A percentile compares a stretch with the other conserved stretches of the same genome.
Conservation (phyloP, 495 filamentous ascomycete genomes). For the Massariosphaeria phaeospora region DNA sequence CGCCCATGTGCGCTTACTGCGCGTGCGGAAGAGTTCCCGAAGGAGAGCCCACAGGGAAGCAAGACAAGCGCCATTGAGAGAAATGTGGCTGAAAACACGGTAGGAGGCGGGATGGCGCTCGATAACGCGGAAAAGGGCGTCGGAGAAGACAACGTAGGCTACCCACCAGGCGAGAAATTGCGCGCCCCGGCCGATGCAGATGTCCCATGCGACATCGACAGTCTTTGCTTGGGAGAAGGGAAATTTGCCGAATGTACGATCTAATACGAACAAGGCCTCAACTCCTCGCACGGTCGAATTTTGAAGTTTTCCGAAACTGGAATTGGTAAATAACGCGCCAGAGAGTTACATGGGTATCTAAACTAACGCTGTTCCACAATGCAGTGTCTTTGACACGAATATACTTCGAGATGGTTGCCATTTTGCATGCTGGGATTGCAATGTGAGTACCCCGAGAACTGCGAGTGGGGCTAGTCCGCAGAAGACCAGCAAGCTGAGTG, state of each 20-base stretch:
- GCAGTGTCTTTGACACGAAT: background rate
- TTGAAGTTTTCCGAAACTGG: background rate
- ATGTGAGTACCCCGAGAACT: no score
- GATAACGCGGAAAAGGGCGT: slow-evolving; percentile 14
- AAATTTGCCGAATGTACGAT: slow-evolving; percentile 6
- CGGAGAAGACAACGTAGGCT: slow-evolving; percentile 12
- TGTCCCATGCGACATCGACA: slow-evolving; percentile 16
- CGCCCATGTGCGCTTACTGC: slow-evolving; percentile 3
- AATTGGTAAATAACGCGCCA: background rate
- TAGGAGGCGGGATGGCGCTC: slow-evolving; percentile 15
- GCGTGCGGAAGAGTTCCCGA: background rate
- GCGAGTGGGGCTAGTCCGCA: no score
- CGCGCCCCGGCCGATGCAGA: slow-evolving; percentile 15
- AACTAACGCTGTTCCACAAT: background rate
- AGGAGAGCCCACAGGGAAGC: slow-evolving; percentile 1
- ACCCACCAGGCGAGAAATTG: slow-evolving; percentile 13
- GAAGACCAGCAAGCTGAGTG: no score
- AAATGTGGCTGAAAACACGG: background rate
- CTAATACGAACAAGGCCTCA: slow-evolving; percentile 4
- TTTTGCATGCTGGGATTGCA: no score
- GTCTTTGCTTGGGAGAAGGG: slow-evolving; percentile 12
- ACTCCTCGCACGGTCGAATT: background rate
- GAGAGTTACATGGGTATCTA: no score
- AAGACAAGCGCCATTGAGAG: background rate
- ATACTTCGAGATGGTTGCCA: no score